Percentiles rank a stretch among this genome's conserved stretches.
Conservation (phyloP, 2,329 filamentous ascomycete genomes). For the Biscogniauxia mediterranea region DNA sequence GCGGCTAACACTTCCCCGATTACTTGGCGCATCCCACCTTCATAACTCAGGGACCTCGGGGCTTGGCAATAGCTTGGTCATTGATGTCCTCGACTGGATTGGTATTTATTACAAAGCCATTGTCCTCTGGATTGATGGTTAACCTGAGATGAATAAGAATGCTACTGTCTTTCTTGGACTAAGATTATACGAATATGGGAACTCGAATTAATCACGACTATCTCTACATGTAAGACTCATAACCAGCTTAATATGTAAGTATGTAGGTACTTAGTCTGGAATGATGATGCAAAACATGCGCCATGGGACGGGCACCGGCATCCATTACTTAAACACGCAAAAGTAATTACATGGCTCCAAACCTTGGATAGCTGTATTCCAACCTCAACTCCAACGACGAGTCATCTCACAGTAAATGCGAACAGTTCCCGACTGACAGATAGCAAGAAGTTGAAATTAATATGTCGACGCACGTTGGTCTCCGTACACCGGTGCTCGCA, state of each 20-base stretch:
- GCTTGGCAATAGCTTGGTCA: background rate
- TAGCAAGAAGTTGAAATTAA: background rate
- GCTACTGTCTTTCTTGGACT: too few species aligned
- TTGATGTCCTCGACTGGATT: too few species aligned
- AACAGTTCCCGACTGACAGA: background rate
- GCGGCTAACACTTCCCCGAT: background rate
- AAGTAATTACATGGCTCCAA: background rate
- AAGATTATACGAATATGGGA: too few species aligned
- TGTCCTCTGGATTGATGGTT: too few species aligned
- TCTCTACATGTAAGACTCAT: too few species aligned
- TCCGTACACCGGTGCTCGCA: constrained; percentile 15
- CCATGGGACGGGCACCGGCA: too few species aligned
- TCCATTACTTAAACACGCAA: background rate
- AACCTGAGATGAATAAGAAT: too few species aligned
- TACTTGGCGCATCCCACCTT: background rate
- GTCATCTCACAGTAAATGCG: background rate
- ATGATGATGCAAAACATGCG: too few species aligned
- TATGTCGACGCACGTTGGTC: constrained; percentile 18
- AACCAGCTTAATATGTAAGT: too few species aligned
- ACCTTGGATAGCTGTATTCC: background rate
- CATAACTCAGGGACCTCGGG: background rate
- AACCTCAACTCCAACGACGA: background rate
- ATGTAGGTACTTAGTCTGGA: too few species aligned
- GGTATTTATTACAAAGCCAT: too few species aligned
- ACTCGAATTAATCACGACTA: too few species aligned